Percentiles rank a stretch among this genome's conserved stretches.
phyloP scores from a whole-genome alignment of 805 yeast genomes.

The Wickerhamiella azymoides region DNA sequence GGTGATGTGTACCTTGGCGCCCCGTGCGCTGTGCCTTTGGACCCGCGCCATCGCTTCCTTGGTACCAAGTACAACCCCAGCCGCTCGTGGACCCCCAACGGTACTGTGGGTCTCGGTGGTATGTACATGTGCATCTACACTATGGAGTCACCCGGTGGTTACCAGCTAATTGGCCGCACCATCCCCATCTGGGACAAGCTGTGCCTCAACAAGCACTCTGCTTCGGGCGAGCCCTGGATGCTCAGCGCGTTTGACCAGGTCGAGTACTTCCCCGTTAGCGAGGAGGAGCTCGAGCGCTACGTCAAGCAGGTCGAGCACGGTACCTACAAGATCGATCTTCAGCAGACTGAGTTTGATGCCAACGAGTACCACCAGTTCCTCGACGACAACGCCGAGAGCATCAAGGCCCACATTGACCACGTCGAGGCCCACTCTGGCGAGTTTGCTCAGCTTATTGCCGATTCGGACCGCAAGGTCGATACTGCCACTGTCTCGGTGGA shows the following conservation, averaged over 20 bases:
- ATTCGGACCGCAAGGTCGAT: conserved; percentile 27
- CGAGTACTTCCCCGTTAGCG: conserved; percentile 84
- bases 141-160: conserved; percentile 98
- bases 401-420: conserved; percentile 39
- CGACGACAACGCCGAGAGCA: conserved; percentile 54
- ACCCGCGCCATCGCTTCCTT: conserved; percentile 84
- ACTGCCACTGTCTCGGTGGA: conserved; percentile 19
- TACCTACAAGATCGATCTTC: conserved; percentile 56
- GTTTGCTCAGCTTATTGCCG: conserved; percentile 62
- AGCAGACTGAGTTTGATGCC: conserved; percentile 72
- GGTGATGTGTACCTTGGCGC: conserved; percentile 98
- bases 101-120: conserved; percentile 97
- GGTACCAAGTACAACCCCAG: conserved; percentile 96
- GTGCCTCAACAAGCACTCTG: conserved; percentile 31
- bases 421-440: conserved; percentile 61
- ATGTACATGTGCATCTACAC: conserved; percentile 98
- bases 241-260: conserved; percentile 86
- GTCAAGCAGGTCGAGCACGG: conserved; percentile 72
- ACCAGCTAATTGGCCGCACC: conserved; percentile 91
- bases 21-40: conserved; percentile 96
- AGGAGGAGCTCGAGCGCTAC: conserved; percentile 59
- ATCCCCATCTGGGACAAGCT: conserved; percentile 97
- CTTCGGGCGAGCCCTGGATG: conserved; percentile 69
- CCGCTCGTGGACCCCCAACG: conserved; percentile 89
- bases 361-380: conserved; percentile 67